phyloP scores from a whole-genome alignment of 768 basidiomycete genomes.

The Rubroboletus satanas region DNA sequence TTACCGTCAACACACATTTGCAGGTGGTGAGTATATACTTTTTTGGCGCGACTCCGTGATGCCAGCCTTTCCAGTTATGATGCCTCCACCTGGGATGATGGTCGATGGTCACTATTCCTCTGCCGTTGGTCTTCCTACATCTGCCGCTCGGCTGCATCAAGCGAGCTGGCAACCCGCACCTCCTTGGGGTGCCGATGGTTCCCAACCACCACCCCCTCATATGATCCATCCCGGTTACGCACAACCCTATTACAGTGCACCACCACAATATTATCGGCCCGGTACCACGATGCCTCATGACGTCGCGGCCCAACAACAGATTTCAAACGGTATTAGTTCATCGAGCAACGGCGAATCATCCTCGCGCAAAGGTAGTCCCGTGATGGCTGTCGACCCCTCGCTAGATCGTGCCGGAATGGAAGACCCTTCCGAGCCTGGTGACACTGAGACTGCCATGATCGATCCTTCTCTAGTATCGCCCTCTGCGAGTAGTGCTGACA shows the following conservation, averaged over 20 bases:
- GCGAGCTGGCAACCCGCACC: slow-evolving; percentile 41
- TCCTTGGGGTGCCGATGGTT: slow-evolving; percentile 34
- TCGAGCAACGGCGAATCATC: slow-evolving; percentile 26
- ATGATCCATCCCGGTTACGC: slow-evolving; percentile 36
- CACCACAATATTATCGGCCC: slow-evolving; percentile 50
- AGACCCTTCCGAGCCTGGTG: slow-evolving; percentile 7
- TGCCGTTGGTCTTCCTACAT: slow-evolving; percentile 47
- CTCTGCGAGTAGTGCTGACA: slow-evolving; percentile 12
- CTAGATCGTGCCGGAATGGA: slow-evolving; percentile 16
- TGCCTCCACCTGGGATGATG: slow-evolving; percentile 40
- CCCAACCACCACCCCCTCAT: slow-evolving; percentile 32
- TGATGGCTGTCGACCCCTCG: slow-evolving; percentile 24
- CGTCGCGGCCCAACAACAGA: slow-evolving; percentile 15
- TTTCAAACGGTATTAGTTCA: slow-evolving; percentile 22
- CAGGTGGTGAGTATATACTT: slow-evolving; percentile 35
- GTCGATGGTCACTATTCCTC: slow-evolving; percentile 42
- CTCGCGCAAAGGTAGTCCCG: slow-evolving; percentile 27
- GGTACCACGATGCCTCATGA: slow-evolving; percentile 23
- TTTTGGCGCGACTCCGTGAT: neutral
- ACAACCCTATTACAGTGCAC: slow-evolving; percentile 31
- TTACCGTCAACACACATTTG: slow-evolving; percentile 61
- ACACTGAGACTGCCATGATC: slow-evolving; percentile 28
- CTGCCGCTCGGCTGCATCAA: slow-evolving; percentile 45
- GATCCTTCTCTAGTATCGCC: slow-evolving; percentile 37
- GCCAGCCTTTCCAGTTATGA: slow-evolving; percentile 34